These are phyloP conservation scores for Dioszegia crocea DNA, from an alignment of 768 basidiomycete species.

Conservation along the genomic window DNA sequence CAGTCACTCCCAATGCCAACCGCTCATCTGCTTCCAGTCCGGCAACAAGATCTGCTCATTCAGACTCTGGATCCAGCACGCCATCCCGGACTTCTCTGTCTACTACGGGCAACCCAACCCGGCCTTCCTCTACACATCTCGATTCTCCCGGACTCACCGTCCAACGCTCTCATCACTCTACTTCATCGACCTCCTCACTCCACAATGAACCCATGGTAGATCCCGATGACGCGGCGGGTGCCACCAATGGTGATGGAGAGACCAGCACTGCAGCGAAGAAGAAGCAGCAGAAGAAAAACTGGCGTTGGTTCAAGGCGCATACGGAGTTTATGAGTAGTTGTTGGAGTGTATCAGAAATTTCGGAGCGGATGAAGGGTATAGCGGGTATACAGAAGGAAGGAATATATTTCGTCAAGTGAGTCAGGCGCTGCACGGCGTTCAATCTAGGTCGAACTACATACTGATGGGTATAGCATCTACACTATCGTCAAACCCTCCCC, in stretches of 20 bases:
- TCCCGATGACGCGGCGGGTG: neutral
- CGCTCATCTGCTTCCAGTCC: too few relatives aligned
- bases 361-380: conserved; percentile 6
- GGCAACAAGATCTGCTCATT: too few relatives aligned
- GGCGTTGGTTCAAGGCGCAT: conserved; percentile 1
- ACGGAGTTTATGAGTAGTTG: conserved; percentile 9
- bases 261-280: neutral
- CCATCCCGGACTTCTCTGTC: too few relatives aligned
- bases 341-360: conserved; percentile 1
- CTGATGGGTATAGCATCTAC: neutral
- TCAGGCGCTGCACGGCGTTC: too few relatives aligned
- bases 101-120: too few relatives aligned
- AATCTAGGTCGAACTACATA: too few relatives aligned
- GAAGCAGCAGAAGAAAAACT: conserved; percentile 5
- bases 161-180: too few relatives aligned
- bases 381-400: neutral
- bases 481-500: neutral
- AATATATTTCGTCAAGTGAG: conserved; percentile 10
- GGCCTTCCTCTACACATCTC: too few relatives aligned
- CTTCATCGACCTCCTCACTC: neutral
- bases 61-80: too few relatives aligned
- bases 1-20: too few relatives aligned
- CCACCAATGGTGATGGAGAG: neutral
- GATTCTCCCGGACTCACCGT: too few relatives aligned
- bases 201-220: neutral